Evolutionary conservation across 2,329 filamentous ascomycete species (phyloP).

Genomic region (Leptographium wingfieldii): DNA sequence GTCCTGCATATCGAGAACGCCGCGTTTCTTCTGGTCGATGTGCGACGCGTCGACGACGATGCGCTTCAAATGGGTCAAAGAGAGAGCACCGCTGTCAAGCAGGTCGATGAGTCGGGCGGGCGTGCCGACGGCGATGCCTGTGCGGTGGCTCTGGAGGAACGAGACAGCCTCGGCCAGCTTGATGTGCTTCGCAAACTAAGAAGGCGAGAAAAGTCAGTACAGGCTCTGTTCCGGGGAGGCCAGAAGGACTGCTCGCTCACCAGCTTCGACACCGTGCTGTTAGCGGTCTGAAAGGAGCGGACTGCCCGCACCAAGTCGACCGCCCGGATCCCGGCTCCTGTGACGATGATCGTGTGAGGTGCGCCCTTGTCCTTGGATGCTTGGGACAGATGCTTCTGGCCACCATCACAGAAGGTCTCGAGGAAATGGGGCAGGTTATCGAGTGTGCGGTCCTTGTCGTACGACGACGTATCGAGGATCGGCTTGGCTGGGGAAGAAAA

Average conservation of each 20-base stretch:
- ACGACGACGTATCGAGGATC: slow-evolving; percentile 71
- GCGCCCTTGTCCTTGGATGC: slow-evolving; percentile 57
- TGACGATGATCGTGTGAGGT: slow-evolving; percentile 82
- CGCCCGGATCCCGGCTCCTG: slow-evolving; percentile 70
- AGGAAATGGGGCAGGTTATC: slow-evolving; percentile 70
- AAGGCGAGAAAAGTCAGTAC: not conserved
- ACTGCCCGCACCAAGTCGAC: slow-evolving; percentile 69
- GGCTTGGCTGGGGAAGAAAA: slow-evolving; percentile 19
- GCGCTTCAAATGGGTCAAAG: slow-evolving; percentile 56
- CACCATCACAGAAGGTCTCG: slow-evolving; percentile 49
- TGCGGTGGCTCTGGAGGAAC: slow-evolving; percentile 56
- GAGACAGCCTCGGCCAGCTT: slow-evolving; percentile 79
- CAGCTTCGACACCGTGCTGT: slow-evolving; percentile 70
- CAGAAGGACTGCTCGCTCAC: slow-evolving; percentile 21
- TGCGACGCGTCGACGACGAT: slow-evolving; percentile 85
- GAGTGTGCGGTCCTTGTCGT: slow-evolving; percentile 44
- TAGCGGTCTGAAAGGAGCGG: slow-evolving; percentile 67
- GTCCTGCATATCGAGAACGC: slow-evolving; percentile 91
- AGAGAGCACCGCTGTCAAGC: slow-evolving; percentile 66
- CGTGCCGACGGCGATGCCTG: slow-evolving; percentile 83
- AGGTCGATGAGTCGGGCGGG: slow-evolving; percentile 72
- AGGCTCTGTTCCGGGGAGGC: too few species aligned
- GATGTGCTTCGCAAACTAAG: slow-evolving; percentile 86
- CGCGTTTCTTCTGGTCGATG: slow-evolving; percentile 88
- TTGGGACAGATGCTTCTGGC: slow-evolving; percentile 20